phyloP scores from a whole-genome alignment of 1,284 basidiomycete genomes.

The Peniophora sp. region DNA sequence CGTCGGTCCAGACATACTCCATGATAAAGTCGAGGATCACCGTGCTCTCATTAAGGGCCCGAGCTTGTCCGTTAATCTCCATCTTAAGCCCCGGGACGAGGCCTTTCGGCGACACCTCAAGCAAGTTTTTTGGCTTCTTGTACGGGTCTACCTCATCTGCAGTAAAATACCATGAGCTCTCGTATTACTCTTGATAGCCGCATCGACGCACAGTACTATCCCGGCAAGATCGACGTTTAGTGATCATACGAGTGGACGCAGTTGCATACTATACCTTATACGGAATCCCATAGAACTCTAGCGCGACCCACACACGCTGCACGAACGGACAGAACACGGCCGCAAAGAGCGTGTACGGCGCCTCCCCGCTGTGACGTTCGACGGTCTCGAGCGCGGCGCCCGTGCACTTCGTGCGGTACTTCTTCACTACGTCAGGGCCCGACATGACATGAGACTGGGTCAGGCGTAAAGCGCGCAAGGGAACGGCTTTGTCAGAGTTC shows the following conservation, averaged over 20 bases:
- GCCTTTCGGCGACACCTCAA: slow-evolving; percentile 74
- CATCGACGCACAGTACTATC: too few relatives aligned
- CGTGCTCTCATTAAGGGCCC: slow-evolving; percentile 54
- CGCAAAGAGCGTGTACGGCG: slow-evolving; percentile 58
- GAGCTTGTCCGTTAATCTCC: slow-evolving; percentile 2
- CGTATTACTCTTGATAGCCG: too few relatives aligned
- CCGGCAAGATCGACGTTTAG: not conserved
- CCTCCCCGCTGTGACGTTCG: slow-evolving; percentile 29
- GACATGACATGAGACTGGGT: too few relatives aligned
- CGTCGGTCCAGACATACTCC: slow-evolving; percentile 41
- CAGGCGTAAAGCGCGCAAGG: too few relatives aligned
- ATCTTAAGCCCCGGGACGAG: slow-evolving; percentile 62
- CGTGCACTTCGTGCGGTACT: slow-evolving; percentile 49
- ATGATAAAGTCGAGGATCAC: slow-evolving; percentile 70
- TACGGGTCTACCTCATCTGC: slow-evolving; percentile 77
- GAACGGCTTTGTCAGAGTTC: too few relatives aligned
- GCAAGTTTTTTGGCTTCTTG: slow-evolving; percentile 77
- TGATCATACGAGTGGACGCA: not conserved
- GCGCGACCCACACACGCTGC: slow-evolving; percentile 61
- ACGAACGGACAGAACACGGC: slow-evolving; percentile 73
- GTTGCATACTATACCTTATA: slow-evolving; percentile 39
- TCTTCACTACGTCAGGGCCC: slow-evolving; percentile 13
- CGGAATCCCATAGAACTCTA: slow-evolving; percentile 54
- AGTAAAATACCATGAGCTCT: not conserved
- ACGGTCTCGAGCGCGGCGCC: slow-evolving; percentile 53